A percentile compares a stretch with the other conserved stretches of the same genome.
Conservation (phyloP, 2,329 filamentous ascomycete genomes). For the Neopestalotiopsis clavispora region DNA sequence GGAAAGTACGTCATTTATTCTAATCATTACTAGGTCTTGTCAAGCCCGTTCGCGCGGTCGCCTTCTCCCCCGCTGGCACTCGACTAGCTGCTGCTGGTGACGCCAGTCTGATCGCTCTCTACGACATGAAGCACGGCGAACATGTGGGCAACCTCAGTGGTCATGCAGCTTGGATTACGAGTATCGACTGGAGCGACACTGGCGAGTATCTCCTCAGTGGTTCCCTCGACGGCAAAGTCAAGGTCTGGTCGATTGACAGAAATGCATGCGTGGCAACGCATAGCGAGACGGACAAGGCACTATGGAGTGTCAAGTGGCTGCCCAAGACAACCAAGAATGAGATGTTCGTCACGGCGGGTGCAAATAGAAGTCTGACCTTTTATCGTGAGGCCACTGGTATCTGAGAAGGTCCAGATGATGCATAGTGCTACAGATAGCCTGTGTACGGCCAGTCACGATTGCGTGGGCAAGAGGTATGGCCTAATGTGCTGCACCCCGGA, state of each 20-base stretch:
- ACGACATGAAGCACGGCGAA: constrained; percentile 90
- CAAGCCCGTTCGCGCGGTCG: constrained; percentile 82
- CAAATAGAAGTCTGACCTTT: constrained; percentile 76
- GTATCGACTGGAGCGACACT: constrained; percentile 89
- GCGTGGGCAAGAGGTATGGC: neutral
- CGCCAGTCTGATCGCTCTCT: constrained; percentile 84
- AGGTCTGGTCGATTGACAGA: constrained; percentile 91
- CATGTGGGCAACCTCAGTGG: constrained; percentile 79
- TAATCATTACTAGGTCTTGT: constrained; percentile 66
- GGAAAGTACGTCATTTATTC: neutral
- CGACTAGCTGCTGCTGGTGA: constrained; percentile 91
- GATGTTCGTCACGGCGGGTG: constrained; percentile 80
- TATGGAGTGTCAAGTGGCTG: constrained; percentile 87
- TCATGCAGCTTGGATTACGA: constrained; percentile 86
- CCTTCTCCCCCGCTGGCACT: constrained; percentile 85
- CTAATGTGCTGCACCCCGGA: neutral
- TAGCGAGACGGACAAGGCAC: constrained; percentile 81
- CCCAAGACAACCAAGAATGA: constrained; percentile 72
- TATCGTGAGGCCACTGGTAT: constrained; percentile 81
- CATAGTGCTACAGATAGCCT: neutral
- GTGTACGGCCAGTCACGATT: too few relatives aligned
- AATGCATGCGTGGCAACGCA: constrained; percentile 89
- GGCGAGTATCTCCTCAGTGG: constrained; percentile 91
- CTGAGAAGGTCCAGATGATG: neutral
- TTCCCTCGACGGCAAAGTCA: constrained; percentile 90